These are phyloP conservation scores for Quercus gilva DNA, from an alignment of 306 rosid genomes.

Conservation along the genomic window DNA sequence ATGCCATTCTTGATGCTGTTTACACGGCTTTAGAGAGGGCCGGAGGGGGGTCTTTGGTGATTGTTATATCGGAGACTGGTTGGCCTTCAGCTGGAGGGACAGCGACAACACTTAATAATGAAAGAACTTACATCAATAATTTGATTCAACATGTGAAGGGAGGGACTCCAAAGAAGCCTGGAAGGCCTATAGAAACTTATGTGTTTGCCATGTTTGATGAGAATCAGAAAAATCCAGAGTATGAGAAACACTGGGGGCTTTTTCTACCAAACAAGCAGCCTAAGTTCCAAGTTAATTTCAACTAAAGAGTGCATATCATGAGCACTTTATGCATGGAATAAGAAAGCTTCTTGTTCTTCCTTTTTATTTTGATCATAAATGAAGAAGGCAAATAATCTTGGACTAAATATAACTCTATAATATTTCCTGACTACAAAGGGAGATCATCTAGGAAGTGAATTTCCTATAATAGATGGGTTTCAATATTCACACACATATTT, in stretches of 20 bases:
- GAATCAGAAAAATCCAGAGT: conserved; percentile 15
- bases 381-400: too few relatives aligned
- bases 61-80: conserved; percentile 50
- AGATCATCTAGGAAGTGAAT: too few relatives aligned
- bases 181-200: conserved; percentile 32
- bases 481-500: too few relatives aligned
- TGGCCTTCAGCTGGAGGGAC: conserved; percentile 53
- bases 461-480: too few relatives aligned
- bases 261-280: conserved; percentile 37
- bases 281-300: conserved; percentile 32
- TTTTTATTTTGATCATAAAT: too few relatives aligned
- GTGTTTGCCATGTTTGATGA: conserved; percentile 48
- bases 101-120: conserved; percentile 35
- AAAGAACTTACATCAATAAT: conserved; percentile 37
- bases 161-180: conserved; percentile 43
- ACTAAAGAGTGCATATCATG: neutral
- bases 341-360: too few relatives aligned
- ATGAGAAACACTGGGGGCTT: conserved; percentile 38
- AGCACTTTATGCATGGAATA: too few relatives aligned
- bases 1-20: conserved; percentile 36
- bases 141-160: conserved; percentile 36
- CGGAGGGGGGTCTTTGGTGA: conserved; percentile 28
- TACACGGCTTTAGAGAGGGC: conserved; percentile 43
- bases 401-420: too few relatives aligned
- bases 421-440: too few relatives aligned